A percentile compares a stretch with the other conserved stretches of the same genome.
These are phyloP conservation scores for Aureobasidium sp. DNA, from an alignment of 2,329 filamentous ascomycete genomes.

Conservation along the genomic window DNA sequence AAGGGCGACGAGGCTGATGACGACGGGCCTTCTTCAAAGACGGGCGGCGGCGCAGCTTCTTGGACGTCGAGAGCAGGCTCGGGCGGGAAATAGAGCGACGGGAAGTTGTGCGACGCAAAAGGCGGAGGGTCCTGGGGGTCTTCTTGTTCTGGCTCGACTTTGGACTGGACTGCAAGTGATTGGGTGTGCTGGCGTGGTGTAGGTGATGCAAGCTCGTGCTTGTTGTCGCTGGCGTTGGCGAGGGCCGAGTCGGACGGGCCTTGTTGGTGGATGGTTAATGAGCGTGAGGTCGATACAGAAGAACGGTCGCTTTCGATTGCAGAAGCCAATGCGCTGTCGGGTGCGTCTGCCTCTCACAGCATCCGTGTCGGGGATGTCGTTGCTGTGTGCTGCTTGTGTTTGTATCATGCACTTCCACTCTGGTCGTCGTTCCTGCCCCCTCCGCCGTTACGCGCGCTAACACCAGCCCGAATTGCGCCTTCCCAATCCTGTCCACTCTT, in stretches of 20 bases:
- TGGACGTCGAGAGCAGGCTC: slow-evolving; percentile 23
- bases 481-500: slow-evolving; percentile 4
- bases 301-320: slow-evolving; percentile 18
- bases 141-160: slow-evolving; percentile 33
- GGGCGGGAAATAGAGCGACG: slow-evolving; percentile 50
- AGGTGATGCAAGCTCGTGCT: slow-evolving; percentile 10
- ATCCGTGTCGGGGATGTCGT: neutral
- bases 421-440: slow-evolving; percentile 10
- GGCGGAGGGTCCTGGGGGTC: slow-evolving; percentile 51
- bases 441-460: slow-evolving; percentile 11
- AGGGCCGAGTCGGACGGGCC: neutral
- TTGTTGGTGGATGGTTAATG: slow-evolving; percentile 12
- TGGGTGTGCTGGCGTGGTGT: slow-evolving; percentile 12
- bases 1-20: slow-evolving; percentile 37
- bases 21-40: slow-evolving; percentile 37
- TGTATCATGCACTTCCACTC: neutral
- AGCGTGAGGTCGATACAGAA: slow-evolving; percentile 19
- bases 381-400: slow-evolving; percentile 8
- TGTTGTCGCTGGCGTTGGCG: slow-evolving; percentile 13
- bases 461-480: slow-evolving; percentile 4
- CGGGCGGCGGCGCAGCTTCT: slow-evolving; percentile 33
- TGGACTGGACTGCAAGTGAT: neutral
- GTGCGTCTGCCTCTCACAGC: neutral
- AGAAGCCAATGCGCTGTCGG: slow-evolving; percentile 16
- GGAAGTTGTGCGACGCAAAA: slow-evolving; percentile 58